Conservation (phyloP, 768 basidiomycete genomes). For the Leccinum variicolor region DNA sequence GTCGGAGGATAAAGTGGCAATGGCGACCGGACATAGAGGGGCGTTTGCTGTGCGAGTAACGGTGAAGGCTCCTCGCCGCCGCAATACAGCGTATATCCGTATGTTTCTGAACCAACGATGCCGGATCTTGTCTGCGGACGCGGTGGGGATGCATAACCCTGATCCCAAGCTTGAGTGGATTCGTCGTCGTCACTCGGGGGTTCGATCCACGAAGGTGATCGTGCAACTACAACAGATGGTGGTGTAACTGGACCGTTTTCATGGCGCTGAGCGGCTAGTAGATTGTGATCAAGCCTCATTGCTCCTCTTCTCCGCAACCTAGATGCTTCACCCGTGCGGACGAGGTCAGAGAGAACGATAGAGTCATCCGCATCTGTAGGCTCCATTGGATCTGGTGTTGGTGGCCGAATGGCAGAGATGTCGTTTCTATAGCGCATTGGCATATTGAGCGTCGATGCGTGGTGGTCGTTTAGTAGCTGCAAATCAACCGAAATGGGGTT, state of each 20-base stretch:
- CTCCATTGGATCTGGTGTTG: conserved; percentile 19
- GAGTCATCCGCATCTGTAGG: conserved; percentile 59
- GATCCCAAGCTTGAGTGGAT: conserved; percentile 32
- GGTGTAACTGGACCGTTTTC: conserved; percentile 25
- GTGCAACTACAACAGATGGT: conserved; percentile 26
- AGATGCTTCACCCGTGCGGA: conserved; percentile 72
- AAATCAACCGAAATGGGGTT: conserved; percentile 5
- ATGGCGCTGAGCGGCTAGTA: conserved; percentile 26
- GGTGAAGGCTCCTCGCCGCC: conserved; percentile 32
- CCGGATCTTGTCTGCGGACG: conserved; percentile 20
- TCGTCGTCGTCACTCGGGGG: conserved; percentile 32
- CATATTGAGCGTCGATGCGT: conserved; percentile 20
- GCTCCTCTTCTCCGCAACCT: conserved; percentile 71
- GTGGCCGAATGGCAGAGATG: conserved; percentile 6
- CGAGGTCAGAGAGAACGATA: conserved; percentile 69
- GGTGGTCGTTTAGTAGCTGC: conserved; percentile 21
- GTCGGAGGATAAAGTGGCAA: conserved; percentile 34
- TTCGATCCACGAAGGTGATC: conserved; percentile 34
- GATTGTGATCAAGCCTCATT: conserved; percentile 54
- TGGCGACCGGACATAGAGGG: conserved; percentile 33
- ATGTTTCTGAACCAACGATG: conserved; percentile 17
- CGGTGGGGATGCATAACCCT: conserved; percentile 29
- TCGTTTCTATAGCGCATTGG: conserved; percentile 30
- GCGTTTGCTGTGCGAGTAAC: conserved; percentile 4
- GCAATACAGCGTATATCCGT: conserved; percentile 40